Evolutionary conservation across 1,284 basidiomycete genomes (phyloP), one percentile per base, ranked within the genome.

Genomic region (Cystobasidium sp.): DNA sequence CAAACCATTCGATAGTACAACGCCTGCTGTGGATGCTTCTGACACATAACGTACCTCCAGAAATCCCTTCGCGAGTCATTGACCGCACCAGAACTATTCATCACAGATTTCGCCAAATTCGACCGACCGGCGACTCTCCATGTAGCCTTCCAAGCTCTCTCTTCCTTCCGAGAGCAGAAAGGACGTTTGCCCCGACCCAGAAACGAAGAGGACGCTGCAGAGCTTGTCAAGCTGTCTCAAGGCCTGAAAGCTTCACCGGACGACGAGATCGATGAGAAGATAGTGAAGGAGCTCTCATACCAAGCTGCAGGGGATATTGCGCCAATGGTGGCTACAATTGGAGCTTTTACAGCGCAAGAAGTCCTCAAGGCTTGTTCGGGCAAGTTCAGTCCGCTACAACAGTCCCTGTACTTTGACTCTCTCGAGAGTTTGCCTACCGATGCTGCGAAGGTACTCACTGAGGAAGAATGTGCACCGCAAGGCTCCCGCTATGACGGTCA

Each of bases 81-180:
- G 73, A 86, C 88, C 78, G 83, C 86, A 59, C 96, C 97, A 0
- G 96, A 99, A 80, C 88, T 88, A 81, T 92, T 98, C 85, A 89
- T 98, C 78, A 94, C 95, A 68, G 97, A 99, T 83, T 99, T 97
- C 80, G 94, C 93, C 81, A 99, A 99, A 83, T 98, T 94, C 80
- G 96, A 99, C 80, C 89, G 94, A 31, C 95, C 95, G 4, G 84
- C 91, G 5, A 89, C 91, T 3, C 88, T 99, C 6, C 97, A 99
- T 83, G 91, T 88, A 67, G 97, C 93, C 55, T 99, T 97, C 87
- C 95, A 97, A 83, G 95, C 96, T 1, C 86, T 99, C 43, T 92
- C 91, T 3, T 86, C 89, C 75, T 99, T 94, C 84, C 66, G 58
- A 5, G 86, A 88, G 63, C 86, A 90, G 80, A 80, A 90, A 73